Conservation (phyloP, 2,329 filamentous ascomycete species). For the Graphiopsis chlorocephala region DNA sequence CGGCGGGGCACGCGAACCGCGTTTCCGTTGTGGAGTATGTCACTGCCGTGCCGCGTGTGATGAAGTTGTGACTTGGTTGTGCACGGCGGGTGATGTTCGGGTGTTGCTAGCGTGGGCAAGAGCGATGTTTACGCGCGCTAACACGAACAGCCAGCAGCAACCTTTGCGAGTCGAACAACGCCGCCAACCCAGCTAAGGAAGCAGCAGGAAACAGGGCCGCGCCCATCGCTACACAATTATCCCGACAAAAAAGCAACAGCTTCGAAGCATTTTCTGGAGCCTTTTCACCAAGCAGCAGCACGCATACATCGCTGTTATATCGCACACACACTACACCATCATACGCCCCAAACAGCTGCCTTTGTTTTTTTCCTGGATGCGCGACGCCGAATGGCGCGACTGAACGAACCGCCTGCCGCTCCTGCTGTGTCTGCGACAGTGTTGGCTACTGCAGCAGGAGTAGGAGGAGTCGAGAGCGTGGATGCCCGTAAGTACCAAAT, state of each 20-base stretch:
- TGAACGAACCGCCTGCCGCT: slow-evolving; percentile 69
- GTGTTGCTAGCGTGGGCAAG: background rate
- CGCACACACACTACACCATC: background rate
- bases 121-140: background rate
- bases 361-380: background rate
- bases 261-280: background rate
- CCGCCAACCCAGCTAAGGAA: background rate
- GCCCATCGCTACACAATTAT: background rate
- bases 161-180: slow-evolving; percentile 1
- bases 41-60: background rate
- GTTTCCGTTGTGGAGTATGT: background rate
- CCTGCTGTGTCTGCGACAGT: slow-evolving; percentile 32
- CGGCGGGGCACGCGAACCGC: background rate
- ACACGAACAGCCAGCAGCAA: background rate
- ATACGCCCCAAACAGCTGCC: background rate
- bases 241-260: background rate
- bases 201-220: background rate
- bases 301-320: background rate
- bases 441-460: slow-evolving; percentile 18
- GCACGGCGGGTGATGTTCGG: background rate
- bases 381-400: slow-evolving; percentile 63
- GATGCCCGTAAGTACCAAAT: slow-evolving; percentile 64
- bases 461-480: slow-evolving; percentile 55
- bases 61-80: background rate
- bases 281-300: background rate